Conservation (phyloP, 2,329 filamentous ascomycete species). For the Periconia sp. region DNA sequence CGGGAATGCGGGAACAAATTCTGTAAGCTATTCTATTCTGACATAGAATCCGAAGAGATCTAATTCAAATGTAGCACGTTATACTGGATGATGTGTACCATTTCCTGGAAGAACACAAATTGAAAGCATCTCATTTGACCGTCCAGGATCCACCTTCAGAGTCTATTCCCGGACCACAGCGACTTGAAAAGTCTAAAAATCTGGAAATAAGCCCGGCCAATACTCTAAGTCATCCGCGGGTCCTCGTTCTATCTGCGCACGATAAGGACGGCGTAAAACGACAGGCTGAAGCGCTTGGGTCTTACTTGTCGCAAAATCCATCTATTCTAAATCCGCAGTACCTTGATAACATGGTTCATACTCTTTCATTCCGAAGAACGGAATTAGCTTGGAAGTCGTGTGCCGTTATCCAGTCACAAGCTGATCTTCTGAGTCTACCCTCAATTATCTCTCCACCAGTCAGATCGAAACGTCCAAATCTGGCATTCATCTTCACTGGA, state of each 20-base stretch:
- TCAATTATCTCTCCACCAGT: not conserved
- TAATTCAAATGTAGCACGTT: too few relatives aligned
- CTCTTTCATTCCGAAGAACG: too few relatives aligned
- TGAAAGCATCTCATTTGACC: slow-evolving; percentile 1
- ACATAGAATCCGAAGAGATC: too few relatives aligned
- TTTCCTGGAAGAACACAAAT: slow-evolving; percentile 6
- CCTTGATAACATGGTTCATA: not conserved
- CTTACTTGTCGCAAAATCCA: too few relatives aligned
- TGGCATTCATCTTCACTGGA: slow-evolving; percentile 27
- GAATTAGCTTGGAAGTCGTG: not conserved
- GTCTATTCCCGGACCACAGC: too few relatives aligned
- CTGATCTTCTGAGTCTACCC: too few relatives aligned
- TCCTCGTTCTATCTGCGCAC: too few relatives aligned
- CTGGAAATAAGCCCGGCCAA: too few relatives aligned
- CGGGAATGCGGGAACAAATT: too few relatives aligned
- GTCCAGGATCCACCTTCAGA: not conserved
- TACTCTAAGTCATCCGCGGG: not conserved
- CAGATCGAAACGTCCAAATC: not conserved
- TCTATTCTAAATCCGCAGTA: too few relatives aligned
- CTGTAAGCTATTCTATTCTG: too few relatives aligned
- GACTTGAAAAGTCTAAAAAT: too few relatives aligned
- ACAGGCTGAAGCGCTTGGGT: not conserved
- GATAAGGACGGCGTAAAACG: not conserved
- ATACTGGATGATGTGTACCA: slow-evolving; percentile 24
- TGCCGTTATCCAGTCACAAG: not conserved